Evolutionary conservation across 129 eudicot genomes (phyloP).

Genomic region (Chrysanthemum lavandulifolium): DNA sequence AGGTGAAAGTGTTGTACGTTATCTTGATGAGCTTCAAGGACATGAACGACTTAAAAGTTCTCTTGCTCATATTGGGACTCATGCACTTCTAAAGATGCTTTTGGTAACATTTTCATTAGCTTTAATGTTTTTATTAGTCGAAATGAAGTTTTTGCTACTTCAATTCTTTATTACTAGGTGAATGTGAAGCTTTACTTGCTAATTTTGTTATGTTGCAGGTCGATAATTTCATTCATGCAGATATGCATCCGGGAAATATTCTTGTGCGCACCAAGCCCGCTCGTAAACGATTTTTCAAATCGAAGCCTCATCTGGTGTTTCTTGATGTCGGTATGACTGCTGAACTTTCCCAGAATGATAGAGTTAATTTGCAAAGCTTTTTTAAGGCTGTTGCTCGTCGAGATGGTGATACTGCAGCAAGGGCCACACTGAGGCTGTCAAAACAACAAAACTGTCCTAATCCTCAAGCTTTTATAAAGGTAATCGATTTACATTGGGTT

Average conservation of each 20-base stretch:
- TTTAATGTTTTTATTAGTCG: background rate
- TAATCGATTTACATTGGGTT: slow-evolving; percentile 6
- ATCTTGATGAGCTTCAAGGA: slow-evolving; percentile 81
- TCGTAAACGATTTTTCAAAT: slow-evolving; percentile 59
- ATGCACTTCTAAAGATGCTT: slow-evolving; percentile 95
- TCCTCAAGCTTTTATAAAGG: slow-evolving; percentile 80
- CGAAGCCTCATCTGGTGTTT: slow-evolving; percentile 91
- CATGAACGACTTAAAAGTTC: slow-evolving; percentile 72
- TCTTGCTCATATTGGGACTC: slow-evolving; percentile 95
- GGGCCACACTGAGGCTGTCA: slow-evolving; percentile 64
- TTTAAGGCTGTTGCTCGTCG: slow-evolving; percentile 91
- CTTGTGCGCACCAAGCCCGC: slow-evolving; percentile 72
- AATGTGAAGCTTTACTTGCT: too few species aligned
- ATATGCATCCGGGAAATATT: slow-evolving; percentile 98
- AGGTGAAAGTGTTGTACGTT: slow-evolving; percentile 85
- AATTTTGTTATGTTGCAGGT: slow-evolving; percentile 43
- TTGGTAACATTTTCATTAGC: slow-evolving; percentile 44
- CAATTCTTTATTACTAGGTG: too few species aligned
- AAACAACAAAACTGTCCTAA: slow-evolving; percentile 86
- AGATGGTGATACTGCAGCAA: slow-evolving; percentile 88
- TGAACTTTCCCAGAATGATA: slow-evolving; percentile 70
- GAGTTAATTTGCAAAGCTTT: slow-evolving; percentile 65
- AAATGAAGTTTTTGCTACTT: too few species aligned
- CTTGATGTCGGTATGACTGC: slow-evolving; percentile 97
- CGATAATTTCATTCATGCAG: slow-evolving; percentile 95